Evolutionary conservation across 345 rosid species (phyloP).

Genomic region (Sonneratia alba): DNA sequence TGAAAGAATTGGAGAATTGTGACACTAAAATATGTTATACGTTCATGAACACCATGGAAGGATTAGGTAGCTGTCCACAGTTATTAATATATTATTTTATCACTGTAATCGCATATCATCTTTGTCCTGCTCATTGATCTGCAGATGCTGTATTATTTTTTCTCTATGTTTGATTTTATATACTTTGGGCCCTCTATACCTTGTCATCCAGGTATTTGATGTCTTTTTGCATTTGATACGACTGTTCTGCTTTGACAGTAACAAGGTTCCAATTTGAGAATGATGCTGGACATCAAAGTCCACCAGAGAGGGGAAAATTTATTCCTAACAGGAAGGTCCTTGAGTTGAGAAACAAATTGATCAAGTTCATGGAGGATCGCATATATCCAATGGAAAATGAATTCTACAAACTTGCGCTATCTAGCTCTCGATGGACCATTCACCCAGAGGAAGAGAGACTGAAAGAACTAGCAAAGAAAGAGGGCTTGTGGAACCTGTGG

Average conservation of each 20-base stretch:
- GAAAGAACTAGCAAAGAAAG: constrained; percentile 79
- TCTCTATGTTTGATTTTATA: neutral
- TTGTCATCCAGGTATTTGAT: neutral
- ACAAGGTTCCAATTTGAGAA: constrained; percentile 4
- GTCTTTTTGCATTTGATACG: neutral
- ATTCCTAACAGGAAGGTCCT: constrained; percentile 56
- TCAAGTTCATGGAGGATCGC: constrained; percentile 84
- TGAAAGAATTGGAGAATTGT: neutral
- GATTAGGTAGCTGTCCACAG: neutral
- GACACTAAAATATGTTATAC: neutral
- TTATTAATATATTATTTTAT: neutral
- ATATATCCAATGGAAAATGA: constrained; percentile 77
- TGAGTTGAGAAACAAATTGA: constrained; percentile 53
- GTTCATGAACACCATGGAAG: neutral
- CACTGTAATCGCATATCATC: neutral
- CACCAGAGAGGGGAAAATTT: constrained; percentile 56
- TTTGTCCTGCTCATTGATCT: neutral
- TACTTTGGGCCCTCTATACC: neutral
- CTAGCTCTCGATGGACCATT: constrained; percentile 67
- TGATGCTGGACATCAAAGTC: constrained; percentile 21
- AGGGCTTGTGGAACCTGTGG: constrained; percentile 88
- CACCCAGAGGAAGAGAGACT: constrained; percentile 91
- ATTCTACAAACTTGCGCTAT: constrained; percentile 66
- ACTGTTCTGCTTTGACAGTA: neutral
- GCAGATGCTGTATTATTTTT: neutral